Conservation (phyloP, 495 filamentous ascomycete species). For the Tuber microsphaerosporum region DNA sequence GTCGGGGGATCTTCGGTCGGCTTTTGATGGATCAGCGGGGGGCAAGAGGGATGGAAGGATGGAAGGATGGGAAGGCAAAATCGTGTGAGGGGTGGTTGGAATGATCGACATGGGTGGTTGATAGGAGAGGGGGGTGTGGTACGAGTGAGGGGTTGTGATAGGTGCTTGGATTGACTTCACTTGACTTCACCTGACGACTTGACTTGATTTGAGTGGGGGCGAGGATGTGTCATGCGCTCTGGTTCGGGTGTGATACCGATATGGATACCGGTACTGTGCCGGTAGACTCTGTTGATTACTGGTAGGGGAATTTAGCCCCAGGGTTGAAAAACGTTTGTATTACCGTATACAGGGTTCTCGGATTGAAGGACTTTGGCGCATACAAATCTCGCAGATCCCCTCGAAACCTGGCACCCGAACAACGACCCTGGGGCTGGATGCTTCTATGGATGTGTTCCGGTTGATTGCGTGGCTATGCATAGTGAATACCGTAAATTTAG, state of each 20-base stretch:
- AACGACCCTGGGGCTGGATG: background rate
- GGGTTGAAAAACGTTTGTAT: background rate
- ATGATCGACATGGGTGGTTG: background rate
- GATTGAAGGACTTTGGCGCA: background rate
- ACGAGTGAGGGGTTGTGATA: constrained; percentile 4
- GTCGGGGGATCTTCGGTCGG: background rate
- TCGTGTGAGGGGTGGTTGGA: background rate
- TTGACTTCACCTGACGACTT: background rate
- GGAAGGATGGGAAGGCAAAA: background rate
- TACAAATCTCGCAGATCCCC: background rate
- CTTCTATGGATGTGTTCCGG: background rate
- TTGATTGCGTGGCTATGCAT: background rate
- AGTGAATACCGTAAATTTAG: background rate
- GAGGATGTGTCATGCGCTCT: background rate
- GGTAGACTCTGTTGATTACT: background rate
- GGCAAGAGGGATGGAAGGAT: background rate
- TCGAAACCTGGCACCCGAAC: background rate
- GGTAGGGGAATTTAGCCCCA: background rate
- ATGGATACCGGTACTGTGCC: background rate
- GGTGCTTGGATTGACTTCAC: background rate
- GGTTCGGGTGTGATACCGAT: background rate
- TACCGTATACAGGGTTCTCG: background rate
- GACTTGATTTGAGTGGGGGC: background rate
- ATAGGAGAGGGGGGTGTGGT: background rate
- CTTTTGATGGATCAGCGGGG: background rate